Conservation (phyloP, 208 protist species). For the Crithidia brevicula region DNA sequence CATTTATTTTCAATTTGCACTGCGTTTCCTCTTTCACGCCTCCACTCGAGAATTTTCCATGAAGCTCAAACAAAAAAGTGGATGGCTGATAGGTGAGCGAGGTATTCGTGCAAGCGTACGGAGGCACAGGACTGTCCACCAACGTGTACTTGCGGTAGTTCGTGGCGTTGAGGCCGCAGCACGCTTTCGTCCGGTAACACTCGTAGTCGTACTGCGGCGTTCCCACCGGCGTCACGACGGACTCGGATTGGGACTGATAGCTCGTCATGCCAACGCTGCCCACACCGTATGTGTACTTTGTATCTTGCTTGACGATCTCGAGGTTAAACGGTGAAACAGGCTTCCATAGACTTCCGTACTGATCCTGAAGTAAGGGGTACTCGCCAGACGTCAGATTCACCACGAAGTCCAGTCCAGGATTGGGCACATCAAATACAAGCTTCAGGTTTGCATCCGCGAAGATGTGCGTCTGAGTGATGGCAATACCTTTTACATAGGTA, state of each 20-base stretch:
- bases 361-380: constrained; percentile 22
- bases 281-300: constrained; percentile 29
- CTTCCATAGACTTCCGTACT: constrained; percentile 26
- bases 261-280: constrained; percentile 20
- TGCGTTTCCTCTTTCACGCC: neutral
- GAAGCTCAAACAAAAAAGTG: constrained; percentile 10
- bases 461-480: constrained; percentile 9
- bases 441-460: constrained; percentile 18
- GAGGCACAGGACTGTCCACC: constrained; percentile 29
- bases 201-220: constrained; percentile 13
- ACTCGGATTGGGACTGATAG: constrained; percentile 35
- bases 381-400: constrained; percentile 24
- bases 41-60: neutral
- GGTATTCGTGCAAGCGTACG: constrained; percentile 20
- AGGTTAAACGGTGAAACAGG: constrained; percentile 10
- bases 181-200: constrained; percentile 20
- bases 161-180: constrained; percentile 22
- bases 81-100: constrained; percentile 12
- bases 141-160: constrained; percentile 27
- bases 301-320: constrained; percentile 27
- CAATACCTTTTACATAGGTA: neutral
- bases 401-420: constrained; percentile 32
- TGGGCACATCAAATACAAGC: constrained; percentile 31
- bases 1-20: constrained; percentile 2
- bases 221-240: constrained; percentile 11